phyloP scores from a whole-genome alignment of 1,284 basidiomycete genomes.

The Ustilago cynodontis region DNA sequence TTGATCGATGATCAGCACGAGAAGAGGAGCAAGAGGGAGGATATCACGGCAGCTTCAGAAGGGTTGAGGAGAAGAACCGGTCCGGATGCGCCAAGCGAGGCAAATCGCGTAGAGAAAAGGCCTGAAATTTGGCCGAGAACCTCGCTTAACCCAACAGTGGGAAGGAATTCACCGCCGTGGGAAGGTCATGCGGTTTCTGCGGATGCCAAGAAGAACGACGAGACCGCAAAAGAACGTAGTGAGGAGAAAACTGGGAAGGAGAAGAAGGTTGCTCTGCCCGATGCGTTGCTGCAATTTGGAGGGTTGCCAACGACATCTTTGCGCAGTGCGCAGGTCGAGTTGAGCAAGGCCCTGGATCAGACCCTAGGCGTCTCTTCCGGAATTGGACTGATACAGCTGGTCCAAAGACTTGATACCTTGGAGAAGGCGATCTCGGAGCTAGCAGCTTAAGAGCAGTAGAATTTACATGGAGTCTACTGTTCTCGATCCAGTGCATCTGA shows the following conservation, averaged over 20 bases:
- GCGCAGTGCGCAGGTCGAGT: constrained; percentile 43
- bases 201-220: background rate
- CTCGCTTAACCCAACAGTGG: constrained; percentile 1
- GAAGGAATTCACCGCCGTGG: background rate
- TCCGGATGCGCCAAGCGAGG: constrained; percentile 1
- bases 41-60: constrained; percentile 9
- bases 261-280: constrained; percentile 7
- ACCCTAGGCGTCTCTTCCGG: constrained; percentile 8
- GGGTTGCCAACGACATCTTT: constrained; percentile 45
- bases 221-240: background rate
- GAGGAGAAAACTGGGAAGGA: background rate
- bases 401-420: constrained; percentile 11
- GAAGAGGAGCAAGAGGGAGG: constrained; percentile 2
- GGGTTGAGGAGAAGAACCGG: constrained; percentile 25
- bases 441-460: background rate
- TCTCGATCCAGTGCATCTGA: background rate
- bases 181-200: background rate
- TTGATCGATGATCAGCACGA: constrained; percentile 9
- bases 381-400: constrained; percentile 18
- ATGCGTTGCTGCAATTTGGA: constrained; percentile 51
- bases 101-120: background rate
- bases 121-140: background rate
- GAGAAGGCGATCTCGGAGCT: constrained; percentile 16
- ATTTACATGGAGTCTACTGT: background rate
- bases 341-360: constrained; percentile 26